Conservation (phyloP, 768 basidiomycete species). For the Cystofilobasidium capitatum region DNA sequence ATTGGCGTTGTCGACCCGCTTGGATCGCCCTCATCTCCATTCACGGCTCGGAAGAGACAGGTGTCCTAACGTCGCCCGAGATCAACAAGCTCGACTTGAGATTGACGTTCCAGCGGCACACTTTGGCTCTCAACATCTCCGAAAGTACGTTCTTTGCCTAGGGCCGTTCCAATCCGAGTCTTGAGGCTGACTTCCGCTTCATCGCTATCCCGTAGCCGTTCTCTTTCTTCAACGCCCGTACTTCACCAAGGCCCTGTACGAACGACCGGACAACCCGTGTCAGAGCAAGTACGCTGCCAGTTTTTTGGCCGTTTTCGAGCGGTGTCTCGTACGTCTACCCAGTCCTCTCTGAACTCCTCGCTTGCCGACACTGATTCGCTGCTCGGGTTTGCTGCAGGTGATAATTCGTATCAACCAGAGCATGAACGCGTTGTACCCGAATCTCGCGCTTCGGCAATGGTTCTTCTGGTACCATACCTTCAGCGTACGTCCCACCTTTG, state of each 20-base stretch:
- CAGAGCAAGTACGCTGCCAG: slow-evolving; percentile 1
- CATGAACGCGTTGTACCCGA: background rate
- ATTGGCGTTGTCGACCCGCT: background rate
- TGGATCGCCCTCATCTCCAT: slow-evolving; percentile 1
- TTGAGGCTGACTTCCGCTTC: no score
- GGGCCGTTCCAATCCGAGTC: no score
- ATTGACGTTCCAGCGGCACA: background rate
- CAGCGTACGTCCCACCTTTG: background rate
- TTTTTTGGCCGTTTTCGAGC: slow-evolving; percentile 1
- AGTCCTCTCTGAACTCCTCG: background rate
- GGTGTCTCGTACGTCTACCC: background rate
- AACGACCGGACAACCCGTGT: background rate
- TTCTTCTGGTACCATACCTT: background rate
- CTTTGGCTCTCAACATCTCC: background rate
- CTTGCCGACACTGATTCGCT: background rate
- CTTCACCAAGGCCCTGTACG: slow-evolving; percentile 1
- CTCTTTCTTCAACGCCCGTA: background rate
- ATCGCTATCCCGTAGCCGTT: no score
- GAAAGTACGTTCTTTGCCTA: no score
- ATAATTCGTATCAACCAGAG: background rate
- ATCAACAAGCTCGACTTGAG: background rate
- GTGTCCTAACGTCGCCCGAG: background rate
- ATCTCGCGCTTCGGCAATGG: background rate
- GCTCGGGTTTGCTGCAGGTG: background rate
- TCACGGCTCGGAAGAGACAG: background rate